Conservation (phyloP, 768 basidiomycete genomes). For the Trametes maxima region DNA sequence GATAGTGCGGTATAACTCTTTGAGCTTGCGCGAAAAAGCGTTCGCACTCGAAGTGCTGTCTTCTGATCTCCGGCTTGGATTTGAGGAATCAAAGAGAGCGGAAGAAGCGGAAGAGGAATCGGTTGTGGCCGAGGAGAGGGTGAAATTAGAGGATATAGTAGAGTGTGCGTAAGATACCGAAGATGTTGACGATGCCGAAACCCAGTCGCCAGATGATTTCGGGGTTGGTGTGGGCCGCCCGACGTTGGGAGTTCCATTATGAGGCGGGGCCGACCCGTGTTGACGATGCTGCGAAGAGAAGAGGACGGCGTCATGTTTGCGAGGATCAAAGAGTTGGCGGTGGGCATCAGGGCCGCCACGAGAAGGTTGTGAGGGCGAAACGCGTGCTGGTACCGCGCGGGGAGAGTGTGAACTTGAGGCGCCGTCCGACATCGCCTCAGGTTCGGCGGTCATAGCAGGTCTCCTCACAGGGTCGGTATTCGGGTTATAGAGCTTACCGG, state of each 20-base stretch:
- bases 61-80: conserved; percentile 47
- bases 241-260: conserved; percentile 12
- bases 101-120: conserved; percentile 76
- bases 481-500: conserved; percentile 69
- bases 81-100: conserved; percentile 62
- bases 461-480: conserved; percentile 61
- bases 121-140: conserved; percentile 72
- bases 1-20: conserved; percentile 82
- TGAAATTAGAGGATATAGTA: conserved; percentile 66
- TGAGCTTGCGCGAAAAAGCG: conserved; percentile 73
- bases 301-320: conserved; percentile 87
- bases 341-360: conserved; percentile 38
- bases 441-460: conserved; percentile 62
- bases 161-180: conserved; percentile 65
- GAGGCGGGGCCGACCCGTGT: conserved; percentile 22
- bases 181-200: conserved; percentile 75
- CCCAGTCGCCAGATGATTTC: conserved; percentile 66
- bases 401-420: conserved; percentile 53
- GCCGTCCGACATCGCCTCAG: conserved; percentile 64
- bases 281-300: conserved; percentile 71
- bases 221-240: conserved; percentile 52
- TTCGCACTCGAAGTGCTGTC: conserved; percentile 52
- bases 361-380: conserved; percentile 35
- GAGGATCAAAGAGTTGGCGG: conserved; percentile 81
- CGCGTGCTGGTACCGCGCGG: conserved; percentile 33